Evolutionary conservation across 2,329 filamentous ascomycete genomes (phyloP).

Genomic region (Elsinoe perseae): DNA sequence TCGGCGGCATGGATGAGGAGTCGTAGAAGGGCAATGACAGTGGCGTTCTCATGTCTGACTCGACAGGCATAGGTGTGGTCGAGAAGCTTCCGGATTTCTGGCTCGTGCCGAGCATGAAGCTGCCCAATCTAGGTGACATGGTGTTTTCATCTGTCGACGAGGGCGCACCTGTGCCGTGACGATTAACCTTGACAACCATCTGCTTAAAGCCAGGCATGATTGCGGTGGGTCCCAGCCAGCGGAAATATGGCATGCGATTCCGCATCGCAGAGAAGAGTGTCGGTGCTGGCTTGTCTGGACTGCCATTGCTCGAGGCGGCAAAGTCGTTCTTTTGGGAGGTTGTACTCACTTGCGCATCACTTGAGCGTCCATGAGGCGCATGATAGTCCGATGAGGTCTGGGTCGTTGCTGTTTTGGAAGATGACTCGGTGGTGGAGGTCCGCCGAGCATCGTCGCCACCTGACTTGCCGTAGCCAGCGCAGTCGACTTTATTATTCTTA

Average conservation of each 20-base stretch:
- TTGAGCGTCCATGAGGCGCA: background rate
- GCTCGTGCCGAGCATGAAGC: background rate
- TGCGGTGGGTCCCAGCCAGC: slow-evolving; percentile 84
- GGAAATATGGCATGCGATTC: slow-evolving; percentile 76
- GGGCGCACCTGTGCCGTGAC: slow-evolving; percentile 55
- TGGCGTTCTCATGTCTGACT: slow-evolving; percentile 37
- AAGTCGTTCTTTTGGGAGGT: background rate
- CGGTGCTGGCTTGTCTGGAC: background rate
- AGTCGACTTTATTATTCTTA: slow-evolving; percentile 41
- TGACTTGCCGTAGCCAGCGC: slow-evolving; percentile 38
- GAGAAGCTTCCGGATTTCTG: slow-evolving; percentile 21
- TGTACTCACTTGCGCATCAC: background rate
- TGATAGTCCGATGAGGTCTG: background rate
- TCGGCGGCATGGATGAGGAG: slow-evolving; percentile 61
- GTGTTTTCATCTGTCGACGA: slow-evolving; percentile 41
- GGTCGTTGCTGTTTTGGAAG: background rate
- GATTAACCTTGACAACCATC: slow-evolving; percentile 73
- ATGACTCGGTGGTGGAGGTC: background rate
- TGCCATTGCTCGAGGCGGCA: background rate
- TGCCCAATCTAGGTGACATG: slow-evolving; percentile 24
- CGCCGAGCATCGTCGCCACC: background rate
- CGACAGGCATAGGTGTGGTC: slow-evolving; percentile 23
- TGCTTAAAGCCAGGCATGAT: slow-evolving; percentile 90
- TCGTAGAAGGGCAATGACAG: slow-evolving; percentile 63
- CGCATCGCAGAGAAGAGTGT: slow-evolving; percentile 29